phyloP scores from a whole-genome alignment of 2,329 filamentous ascomycete genomes.

The Arachnomyces sp. region DNA sequence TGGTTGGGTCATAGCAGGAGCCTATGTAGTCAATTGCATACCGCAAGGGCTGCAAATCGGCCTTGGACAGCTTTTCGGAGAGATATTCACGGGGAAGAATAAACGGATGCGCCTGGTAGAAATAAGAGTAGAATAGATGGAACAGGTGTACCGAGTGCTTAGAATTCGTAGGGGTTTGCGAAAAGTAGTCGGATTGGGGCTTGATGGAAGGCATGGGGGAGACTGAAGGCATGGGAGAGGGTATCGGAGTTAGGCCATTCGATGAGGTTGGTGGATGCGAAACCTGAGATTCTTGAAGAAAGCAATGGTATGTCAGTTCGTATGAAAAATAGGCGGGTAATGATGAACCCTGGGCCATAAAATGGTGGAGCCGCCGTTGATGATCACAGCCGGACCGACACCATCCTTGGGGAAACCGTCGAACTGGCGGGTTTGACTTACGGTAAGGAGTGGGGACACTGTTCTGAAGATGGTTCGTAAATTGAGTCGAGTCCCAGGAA shows the following conservation, averaged over 20 bases:
- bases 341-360: background rate
- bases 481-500: constrained; percentile 1
- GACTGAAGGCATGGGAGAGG: background rate
- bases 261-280: background rate
- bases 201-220: background rate
- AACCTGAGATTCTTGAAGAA: background rate
- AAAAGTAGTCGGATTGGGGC: background rate
- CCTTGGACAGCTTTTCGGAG: constrained; percentile 1
- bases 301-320: too few relatives aligned
- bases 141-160: constrained; percentile 2
- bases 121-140: constrained; percentile 4
- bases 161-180: background rate
- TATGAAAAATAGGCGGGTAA: too few relatives aligned
- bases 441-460: background rate
- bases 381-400: background rate
- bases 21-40: constrained; percentile 1
- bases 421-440: constrained; percentile 1
- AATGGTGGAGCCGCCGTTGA: background rate
- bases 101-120: constrained; percentile 4
- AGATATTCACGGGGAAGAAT: constrained; percentile 4
- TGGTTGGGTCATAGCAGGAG: constrained; percentile 5
- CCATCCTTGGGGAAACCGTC: background rate
- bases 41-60: background rate
- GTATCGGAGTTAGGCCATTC: constrained; percentile 1
- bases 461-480: background rate